Evolutionary conservation across 1,139 yeast species (phyloP), one percentile per base, ranked within the genome.

Genomic region (Saccharomyces hybrid): DNA sequence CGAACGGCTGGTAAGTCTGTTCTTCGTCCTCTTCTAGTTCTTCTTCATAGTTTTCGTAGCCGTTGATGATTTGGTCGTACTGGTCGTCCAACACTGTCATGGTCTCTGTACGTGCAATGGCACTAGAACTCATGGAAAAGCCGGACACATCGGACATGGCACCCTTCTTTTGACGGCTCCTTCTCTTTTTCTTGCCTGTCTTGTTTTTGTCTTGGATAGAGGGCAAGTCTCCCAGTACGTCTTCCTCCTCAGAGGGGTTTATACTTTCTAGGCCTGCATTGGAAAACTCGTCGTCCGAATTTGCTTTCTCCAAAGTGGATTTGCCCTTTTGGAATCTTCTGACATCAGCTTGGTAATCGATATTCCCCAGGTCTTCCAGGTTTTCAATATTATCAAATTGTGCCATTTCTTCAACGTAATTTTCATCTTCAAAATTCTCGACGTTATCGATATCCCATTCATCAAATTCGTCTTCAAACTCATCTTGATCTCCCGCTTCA

Each of bases 81-180:
- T 88, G 80, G 66, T 93, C 99, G 68, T 93, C 99, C 51, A 93
- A 76, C 14, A 91, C 75, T 0, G 96, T 84, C 70, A 93, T 76
- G 2, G 95, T 96, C 65, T 90, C 96, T 49, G 91, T 89, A 65
- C 99, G 80, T 67, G 83, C 87, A 53, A 87, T 73, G 0, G 98
- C 97, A 23, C 96, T 88, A 6, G 96, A 88, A 5, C 95, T 80
- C 98, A 93, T 93, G 29, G 99, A 91, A 63, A 87, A 88, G 4
- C 95, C 88, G 0, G 96, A 80, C 1, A 93, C 80, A 64, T 89
- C 97, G 0, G 97, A 88, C 83, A 83, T 82, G 27, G 96, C 89
- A 52, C 96, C 96, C 68, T 84, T 86, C 76, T 82, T 84, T 70
- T 83, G 80, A 63, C 88, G 79, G 56, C 77, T 75, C 65, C 82